Base-by-base conservation (phyloP, 352 stramenopile species). In the Pilasporangium apinafurcum region DNA sequence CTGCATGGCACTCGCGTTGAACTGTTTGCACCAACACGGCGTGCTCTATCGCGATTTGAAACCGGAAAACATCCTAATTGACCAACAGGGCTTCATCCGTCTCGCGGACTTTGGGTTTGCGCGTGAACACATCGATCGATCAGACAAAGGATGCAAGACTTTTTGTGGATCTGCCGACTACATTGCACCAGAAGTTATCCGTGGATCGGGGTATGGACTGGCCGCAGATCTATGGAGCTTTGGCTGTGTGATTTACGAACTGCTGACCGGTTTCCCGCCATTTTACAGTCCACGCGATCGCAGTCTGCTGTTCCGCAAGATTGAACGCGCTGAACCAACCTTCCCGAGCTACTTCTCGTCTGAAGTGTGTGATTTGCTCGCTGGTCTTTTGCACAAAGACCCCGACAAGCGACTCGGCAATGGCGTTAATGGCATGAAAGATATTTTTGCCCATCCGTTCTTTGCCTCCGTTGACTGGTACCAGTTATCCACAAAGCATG, bases 261-360 rank as follows among this genome's bases (percentile, higher is more conserved):
- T 94, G 41, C 61, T 94, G 31, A 94, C 77, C 8, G 83, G 83
- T 8, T 89, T 85, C 37, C 80, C 83, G 34, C 83, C 83, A 22
- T 99, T 99, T 57, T 99, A 99, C 65, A 74, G 59, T 16, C 77
- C 68, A 10, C 61, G 59, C n/a, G 73, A 88, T 51, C 83, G 96
- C 9, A 83, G 96, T 35, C 65, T 90, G 47, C 73, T 99, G 24
- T 99, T 99, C 57, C 84, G 95, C 48, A 98, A 98, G 65, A 99
- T 99, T 49, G 75, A 95, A 38, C 78, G 83, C 29, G 79, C 79
- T 16, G 73, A 97, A 26, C 77, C 98, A 8, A 72, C 67, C 21
- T 99, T 98, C 62, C 95, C 94, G n/a, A 65, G 60, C 22, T 85
- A 96, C 50, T 75, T 98, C 26, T 91, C 79, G 8, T 47, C 59